These are phyloP conservation scores for Domatiomyces globalis DNA, from an alignment of 2,329 filamentous ascomycete species.

Conservation along the genomic window DNA sequence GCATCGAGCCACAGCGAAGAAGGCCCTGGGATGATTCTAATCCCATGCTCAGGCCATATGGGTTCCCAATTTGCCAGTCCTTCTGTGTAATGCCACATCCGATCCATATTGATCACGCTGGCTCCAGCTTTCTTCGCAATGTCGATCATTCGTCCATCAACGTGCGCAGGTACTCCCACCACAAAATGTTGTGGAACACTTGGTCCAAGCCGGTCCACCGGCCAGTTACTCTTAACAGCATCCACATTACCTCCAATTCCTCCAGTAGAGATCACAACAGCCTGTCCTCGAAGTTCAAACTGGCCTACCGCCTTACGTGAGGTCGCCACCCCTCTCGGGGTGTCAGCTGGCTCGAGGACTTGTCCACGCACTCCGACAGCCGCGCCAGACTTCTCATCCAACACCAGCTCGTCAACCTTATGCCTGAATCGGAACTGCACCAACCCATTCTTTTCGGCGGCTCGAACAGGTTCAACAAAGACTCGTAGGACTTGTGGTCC, in stretches of 20 bases:
- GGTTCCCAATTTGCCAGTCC: constrained; percentile 48
- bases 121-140: constrained; percentile 42
- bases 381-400: constrained; percentile 37
- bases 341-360: constrained; percentile 38
- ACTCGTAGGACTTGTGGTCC: constrained; percentile 46
- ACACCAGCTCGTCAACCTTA: constrained; percentile 41
- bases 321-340: constrained; percentile 39
- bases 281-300: constrained; percentile 41
- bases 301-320: constrained; percentile 32
- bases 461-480: constrained; percentile 43
- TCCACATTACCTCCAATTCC: constrained; percentile 51
- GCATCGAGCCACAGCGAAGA: constrained; percentile 51
- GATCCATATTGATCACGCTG: constrained; percentile 44
- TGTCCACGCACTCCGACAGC: constrained; percentile 41
- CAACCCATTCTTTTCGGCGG: constrained; percentile 39
- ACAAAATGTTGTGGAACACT: constrained; percentile 44
- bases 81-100: constrained; percentile 56
- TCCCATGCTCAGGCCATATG: constrained; percentile 48
- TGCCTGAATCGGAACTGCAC: constrained; percentile 45
- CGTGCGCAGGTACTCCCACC: constrained; percentile 47
- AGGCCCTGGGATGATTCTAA: constrained; percentile 46
- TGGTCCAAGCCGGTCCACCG: constrained; percentile 42
- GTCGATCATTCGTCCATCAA: constrained; percentile 50
- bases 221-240: constrained; percentile 45
- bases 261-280: constrained; percentile 43